Evolutionary conservation across 2,329 filamentous ascomycete species (phyloP).

Genomic region (Penicillium sp.): DNA sequence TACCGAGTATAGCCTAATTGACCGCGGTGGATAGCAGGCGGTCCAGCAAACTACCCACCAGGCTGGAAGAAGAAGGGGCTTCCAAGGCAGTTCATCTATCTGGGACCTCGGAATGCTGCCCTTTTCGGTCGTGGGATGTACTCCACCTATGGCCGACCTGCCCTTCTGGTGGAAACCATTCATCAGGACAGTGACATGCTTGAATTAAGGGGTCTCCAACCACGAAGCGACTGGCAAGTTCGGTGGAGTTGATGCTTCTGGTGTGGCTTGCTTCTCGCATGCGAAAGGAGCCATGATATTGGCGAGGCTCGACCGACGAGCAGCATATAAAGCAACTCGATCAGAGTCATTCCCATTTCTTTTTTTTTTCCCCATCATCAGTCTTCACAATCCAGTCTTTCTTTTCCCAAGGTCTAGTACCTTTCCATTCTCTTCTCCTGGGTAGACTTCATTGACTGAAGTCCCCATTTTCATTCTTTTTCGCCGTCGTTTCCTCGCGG

Average conservation of each 20-base stretch:
- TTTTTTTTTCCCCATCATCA: constrained; percentile 30
- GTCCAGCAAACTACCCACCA: constrained; percentile 16
- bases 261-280: constrained; percentile 16
- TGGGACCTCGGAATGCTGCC: constrained; percentile 29
- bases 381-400: constrained; percentile 38
- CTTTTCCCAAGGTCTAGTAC: constrained; percentile 32
- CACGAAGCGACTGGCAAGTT: constrained; percentile 24
- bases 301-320: constrained; percentile 4
- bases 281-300: constrained; percentile 22
- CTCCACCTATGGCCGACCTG: constrained; percentile 29
- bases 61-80: constrained; percentile 9
- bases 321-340: constrained; percentile 25
- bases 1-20: constrained; percentile 23
- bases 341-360: constrained; percentile 8
- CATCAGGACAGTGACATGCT: constrained; percentile 20
- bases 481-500: constrained; percentile 24
- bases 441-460: constrained; percentile 43
- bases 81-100: constrained; percentile 34
- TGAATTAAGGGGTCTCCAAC: constrained; percentile 23
- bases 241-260: constrained; percentile 12
- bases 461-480: constrained; percentile 38
- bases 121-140: constrained; percentile 25
- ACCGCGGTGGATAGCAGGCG: constrained; percentile 6
- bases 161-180: constrained; percentile 16
- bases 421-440: constrained; percentile 32